phyloP scores from a whole-genome alignment of 176 grass and related monocot genomes.

The Hsuehochloa calcarea region DNA sequence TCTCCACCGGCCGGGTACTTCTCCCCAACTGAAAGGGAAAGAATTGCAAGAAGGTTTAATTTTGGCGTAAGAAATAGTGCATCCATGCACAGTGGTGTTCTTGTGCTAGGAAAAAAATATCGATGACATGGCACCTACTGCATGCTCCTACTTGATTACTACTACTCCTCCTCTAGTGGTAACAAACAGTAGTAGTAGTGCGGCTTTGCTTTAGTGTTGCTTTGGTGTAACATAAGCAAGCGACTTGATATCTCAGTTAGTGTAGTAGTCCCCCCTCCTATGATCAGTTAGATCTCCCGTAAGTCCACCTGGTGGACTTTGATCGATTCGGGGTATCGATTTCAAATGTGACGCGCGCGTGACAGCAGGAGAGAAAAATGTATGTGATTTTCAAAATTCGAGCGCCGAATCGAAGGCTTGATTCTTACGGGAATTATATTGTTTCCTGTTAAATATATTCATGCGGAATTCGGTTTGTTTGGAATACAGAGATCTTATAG shows the following conservation, averaged over 20 bases:
- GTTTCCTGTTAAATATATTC: neutral
- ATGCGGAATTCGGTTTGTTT: neutral
- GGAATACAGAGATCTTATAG: neutral
- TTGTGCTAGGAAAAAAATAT: neutral
- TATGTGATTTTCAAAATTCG: neutral
- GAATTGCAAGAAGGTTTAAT: neutral
- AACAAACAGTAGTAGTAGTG: no score
- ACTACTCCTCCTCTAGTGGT: no score
- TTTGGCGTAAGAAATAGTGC: neutral
- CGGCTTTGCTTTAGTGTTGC: no score
- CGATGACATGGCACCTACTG: conserved; percentile 17
- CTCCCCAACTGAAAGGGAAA: neutral
- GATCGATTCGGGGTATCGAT: neutral
- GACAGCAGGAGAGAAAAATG: neutral
- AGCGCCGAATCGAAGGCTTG: neutral
- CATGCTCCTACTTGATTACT: neutral
- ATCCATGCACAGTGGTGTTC: neutral
- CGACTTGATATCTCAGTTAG: neutral
- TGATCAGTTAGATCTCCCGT: neutral
- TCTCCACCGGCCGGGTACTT: neutral
- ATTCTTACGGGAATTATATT: neutral
- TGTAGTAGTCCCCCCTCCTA: neutral
- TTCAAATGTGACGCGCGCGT: neutral
- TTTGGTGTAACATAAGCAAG: no score
- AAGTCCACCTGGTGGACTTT: neutral